phyloP scores from a whole-genome alignment of 2,329 filamentous ascomycete genomes.

The Alternaria arborescens region DNA sequence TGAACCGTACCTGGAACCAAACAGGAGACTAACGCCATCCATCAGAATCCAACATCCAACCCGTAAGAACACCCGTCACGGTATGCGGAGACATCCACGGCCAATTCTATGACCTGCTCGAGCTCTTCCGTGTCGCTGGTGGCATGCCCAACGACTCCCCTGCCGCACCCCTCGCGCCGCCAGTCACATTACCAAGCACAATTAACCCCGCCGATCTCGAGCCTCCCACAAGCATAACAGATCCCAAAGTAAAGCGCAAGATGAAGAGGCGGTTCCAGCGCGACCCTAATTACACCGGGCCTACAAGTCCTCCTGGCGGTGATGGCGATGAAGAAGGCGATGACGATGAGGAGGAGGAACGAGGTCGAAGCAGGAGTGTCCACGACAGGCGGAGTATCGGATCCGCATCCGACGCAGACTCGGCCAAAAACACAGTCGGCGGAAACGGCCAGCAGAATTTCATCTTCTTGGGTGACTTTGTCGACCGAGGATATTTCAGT shows the following conservation, averaged over 20 bases:
- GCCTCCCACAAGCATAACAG: slow-evolving; percentile 85
- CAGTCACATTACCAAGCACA: slow-evolving; percentile 69
- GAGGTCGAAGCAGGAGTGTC: slow-evolving; percentile 56
- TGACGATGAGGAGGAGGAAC: slow-evolving; percentile 60
- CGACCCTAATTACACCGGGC: slow-evolving; percentile 63
- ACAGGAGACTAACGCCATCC: background rate
- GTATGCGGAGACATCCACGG: slow-evolving; percentile 98
- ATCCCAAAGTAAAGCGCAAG: slow-evolving; percentile 87
- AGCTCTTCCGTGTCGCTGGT: slow-evolving; percentile 94
- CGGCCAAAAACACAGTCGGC: slow-evolving; percentile 51
- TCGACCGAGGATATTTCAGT: slow-evolving; percentile 78
- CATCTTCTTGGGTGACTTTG: slow-evolving; percentile 74
- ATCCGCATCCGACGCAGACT: slow-evolving; percentile 52
- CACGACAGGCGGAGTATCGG: slow-evolving; percentile 52
- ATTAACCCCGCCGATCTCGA: slow-evolving; percentile 94
- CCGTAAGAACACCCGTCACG: slow-evolving; percentile 94
- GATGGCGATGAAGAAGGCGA: slow-evolving; percentile 57
- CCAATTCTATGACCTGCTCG: slow-evolving; percentile 97
- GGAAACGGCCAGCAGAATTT: slow-evolving; percentile 72
- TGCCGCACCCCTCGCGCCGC: slow-evolving; percentile 68
- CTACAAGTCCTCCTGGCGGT: slow-evolving; percentile 58
- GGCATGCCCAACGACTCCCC: slow-evolving; percentile 88
- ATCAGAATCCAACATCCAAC: slow-evolving; percentile 96
- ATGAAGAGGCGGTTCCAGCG: slow-evolving; percentile 68
- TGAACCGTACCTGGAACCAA: background rate